Evolutionary conservation across 225 moss, liverwort and hornwort species (phyloP).

Genomic region (Asterella californica): DNA sequence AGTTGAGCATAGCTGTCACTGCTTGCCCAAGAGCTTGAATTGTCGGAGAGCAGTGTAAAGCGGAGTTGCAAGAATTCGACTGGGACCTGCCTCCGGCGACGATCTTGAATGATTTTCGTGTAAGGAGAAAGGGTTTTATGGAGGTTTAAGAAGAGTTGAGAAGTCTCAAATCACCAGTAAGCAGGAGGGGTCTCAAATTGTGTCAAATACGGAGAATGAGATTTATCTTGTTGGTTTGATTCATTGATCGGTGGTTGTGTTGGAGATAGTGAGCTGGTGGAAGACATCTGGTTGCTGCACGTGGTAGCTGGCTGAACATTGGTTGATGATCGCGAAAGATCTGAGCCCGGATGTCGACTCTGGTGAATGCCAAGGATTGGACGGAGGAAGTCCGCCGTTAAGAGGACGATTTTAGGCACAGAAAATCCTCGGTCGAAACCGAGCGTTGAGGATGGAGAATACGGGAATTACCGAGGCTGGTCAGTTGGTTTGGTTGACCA

Average conservation of each 20-base stretch:
- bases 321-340: neutral
- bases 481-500: constrained; percentile 71
- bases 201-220: neutral
- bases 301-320: neutral
- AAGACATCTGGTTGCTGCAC: neutral
- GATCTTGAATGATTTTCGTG: neutral
- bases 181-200: neutral
- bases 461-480: constrained; percentile 43
- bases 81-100: neutral
- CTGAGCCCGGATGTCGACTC: neutral
- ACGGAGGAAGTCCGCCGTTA: neutral
- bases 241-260: neutral
- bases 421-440: neutral
- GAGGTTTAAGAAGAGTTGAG: neutral
- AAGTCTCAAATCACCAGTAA: neutral
- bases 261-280: neutral
- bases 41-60: no score
- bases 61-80: neutral
- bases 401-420: neutral
- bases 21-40: no score
- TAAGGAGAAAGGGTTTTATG: neutral
- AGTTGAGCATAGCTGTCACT: no score
- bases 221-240: neutral
- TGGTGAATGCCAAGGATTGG: neutral
- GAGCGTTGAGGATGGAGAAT: constrained; percentile 11